Conservation (phyloP, 1,284 basidiomycete species). For the Phylloporus gajari region DNA sequence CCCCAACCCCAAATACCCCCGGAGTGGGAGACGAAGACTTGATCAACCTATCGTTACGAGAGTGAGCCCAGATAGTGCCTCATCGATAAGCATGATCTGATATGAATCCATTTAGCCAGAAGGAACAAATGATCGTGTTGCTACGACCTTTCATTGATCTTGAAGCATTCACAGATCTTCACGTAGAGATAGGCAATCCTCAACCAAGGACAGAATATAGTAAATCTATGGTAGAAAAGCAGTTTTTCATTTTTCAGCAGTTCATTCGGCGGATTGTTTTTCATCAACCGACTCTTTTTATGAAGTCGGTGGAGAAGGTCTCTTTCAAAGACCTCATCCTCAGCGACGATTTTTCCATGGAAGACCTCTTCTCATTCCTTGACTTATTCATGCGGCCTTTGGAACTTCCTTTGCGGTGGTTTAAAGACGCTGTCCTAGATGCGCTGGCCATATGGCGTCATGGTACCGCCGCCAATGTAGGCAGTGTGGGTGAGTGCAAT, state of each 20-base stretch:
- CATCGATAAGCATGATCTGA: not conserved
- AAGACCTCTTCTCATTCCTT: conserved; percentile 29
- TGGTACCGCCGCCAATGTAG: conserved; percentile 23
- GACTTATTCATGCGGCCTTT: conserved; percentile 6
- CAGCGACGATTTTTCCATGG: conserved; percentile 36
- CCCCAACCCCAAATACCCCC: not conserved
- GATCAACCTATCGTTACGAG: conserved; percentile 34
- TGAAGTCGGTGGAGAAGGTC: conserved; percentile 39
- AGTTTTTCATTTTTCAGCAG: conserved; percentile 22
- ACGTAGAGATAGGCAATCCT: not conserved
- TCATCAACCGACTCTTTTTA: conserved; percentile 37
- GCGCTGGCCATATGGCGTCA: conserved; percentile 30
- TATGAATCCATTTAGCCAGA: conserved; percentile 11
- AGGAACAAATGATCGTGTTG: conserved; percentile 10
- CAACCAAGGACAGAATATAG: not conserved
- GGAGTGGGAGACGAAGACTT: conserved; percentile 37
- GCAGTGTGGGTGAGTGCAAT: conserved; percentile 13
- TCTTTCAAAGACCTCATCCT: conserved; percentile 42
- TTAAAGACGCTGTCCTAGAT: conserved; percentile 42
- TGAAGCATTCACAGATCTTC: not conserved
- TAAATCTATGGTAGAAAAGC: not conserved
- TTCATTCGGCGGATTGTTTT: conserved; percentile 40
- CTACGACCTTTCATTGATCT: conserved; percentile 18
- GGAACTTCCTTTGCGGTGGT: conserved; percentile 34
- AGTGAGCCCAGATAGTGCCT: conserved; percentile 22